Evolutionary conservation across 2,329 filamentous ascomycete species (phyloP).

Genomic region (Penicillium sp.): DNA sequence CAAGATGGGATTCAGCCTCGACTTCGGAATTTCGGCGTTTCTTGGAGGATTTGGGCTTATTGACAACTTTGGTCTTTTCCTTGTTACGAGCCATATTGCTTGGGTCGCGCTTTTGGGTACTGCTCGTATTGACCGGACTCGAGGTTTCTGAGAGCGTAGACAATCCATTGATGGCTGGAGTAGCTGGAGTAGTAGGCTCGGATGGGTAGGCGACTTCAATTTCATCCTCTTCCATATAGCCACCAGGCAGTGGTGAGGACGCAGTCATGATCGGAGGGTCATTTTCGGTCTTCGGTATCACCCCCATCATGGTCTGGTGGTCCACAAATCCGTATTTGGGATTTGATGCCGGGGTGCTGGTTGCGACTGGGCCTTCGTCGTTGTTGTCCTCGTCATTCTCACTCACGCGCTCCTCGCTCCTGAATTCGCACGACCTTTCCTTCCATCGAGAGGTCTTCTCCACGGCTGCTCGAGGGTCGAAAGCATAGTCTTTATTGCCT

Average conservation of each 20-base stretch:
- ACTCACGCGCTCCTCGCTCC: slow-evolving; percentile 16
- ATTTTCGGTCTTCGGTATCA: neutral
- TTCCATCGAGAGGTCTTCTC: slow-evolving; percentile 7
- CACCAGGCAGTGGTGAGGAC: neutral
- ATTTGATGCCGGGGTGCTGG: neutral
- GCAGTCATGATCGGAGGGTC: neutral
- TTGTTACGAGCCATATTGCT: neutral
- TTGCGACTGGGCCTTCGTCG: neutral
- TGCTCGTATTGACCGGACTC: neutral
- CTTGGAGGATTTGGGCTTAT: slow-evolving; percentile 1
- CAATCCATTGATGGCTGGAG: neutral
- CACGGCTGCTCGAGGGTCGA: slow-evolving; percentile 15
- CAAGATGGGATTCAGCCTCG: neutral
- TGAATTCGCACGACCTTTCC: slow-evolving; percentile 7
- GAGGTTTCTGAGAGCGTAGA: neutral
- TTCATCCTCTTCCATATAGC: neutral
- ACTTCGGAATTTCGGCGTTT: neutral
- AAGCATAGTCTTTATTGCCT: slow-evolving; percentile 25
- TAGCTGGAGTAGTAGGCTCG: neutral
- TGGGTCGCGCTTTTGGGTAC: neutral
- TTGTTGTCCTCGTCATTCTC: slow-evolving; percentile 20
- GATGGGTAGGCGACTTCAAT: neutral
- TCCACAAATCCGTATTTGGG: neutral
- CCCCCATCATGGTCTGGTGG: neutral
- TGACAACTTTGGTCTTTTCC: neutral